A percentile compares a stretch with the other conserved stretches of the same genome.
Conservation (phyloP, 2,329 filamentous ascomycete species). For the Huntiella decipiens region DNA sequence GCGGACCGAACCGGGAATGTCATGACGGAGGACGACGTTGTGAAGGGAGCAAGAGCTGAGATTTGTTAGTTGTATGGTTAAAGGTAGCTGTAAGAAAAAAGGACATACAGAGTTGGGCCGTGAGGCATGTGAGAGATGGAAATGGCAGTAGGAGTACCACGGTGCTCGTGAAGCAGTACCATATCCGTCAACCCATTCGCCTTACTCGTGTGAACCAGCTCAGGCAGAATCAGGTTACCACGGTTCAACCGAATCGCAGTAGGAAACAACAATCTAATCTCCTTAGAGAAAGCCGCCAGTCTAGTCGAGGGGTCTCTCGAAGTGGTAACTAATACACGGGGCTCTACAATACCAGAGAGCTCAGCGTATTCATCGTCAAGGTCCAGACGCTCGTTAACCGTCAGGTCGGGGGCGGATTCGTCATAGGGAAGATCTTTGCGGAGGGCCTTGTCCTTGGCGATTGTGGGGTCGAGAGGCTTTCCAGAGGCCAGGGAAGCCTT, state of each 20-base stretch:
- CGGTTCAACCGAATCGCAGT: conserved; percentile 79
- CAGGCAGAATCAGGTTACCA: conserved; percentile 73
- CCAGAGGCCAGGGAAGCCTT: conserved; percentile 75
- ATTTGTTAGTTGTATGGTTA: not conserved
- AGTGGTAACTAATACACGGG: conserved; percentile 70
- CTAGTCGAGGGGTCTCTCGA: conserved; percentile 73
- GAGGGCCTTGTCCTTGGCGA: conserved; percentile 71
- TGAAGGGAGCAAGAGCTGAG: conserved; percentile 69
- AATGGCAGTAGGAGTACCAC: conserved; percentile 77
- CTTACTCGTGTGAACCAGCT: conserved; percentile 66
- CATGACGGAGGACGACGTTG: conserved; percentile 80
- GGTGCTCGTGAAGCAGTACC: conserved; percentile 75
- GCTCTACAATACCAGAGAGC: conserved; percentile 79
- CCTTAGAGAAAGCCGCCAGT: conserved; percentile 79
- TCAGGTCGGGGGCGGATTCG: conserved; percentile 54
- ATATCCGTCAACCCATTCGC: conserved; percentile 68
- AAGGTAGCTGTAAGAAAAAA: conserved; percentile 42
- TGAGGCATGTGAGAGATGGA: conserved; percentile 77
- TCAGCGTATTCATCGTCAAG: conserved; percentile 81
- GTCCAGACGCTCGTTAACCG: conserved; percentile 48
- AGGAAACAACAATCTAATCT: conserved; percentile 65
- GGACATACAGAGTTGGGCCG: conserved; percentile 41
- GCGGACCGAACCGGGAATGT: conserved; percentile 72
- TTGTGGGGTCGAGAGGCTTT: conserved; percentile 60
- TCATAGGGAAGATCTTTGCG: conserved; percentile 87